phyloP scores from a whole-genome alignment of 2,329 filamentous ascomycete species.

The Bipolaris victoriae region DNA sequence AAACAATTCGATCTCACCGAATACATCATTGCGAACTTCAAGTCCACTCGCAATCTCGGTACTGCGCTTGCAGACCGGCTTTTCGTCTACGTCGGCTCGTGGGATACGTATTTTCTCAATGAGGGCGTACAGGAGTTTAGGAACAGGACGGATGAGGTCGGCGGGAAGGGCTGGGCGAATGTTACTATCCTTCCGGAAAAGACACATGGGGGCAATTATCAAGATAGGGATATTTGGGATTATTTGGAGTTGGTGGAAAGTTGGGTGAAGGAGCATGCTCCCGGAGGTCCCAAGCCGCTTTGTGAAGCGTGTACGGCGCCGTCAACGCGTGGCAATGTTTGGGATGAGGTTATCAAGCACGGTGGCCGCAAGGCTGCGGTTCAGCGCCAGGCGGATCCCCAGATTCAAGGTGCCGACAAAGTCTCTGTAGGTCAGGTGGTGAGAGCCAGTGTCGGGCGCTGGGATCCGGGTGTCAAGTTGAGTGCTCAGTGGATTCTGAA shows the following conservation, averaged over 20 bases:
- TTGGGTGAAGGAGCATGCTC: constrained; percentile 44
- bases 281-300: constrained; percentile 39
- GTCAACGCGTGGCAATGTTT: constrained; percentile 41
- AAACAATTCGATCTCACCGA: constrained; percentile 46
- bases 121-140: constrained; percentile 47
- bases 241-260: constrained; percentile 43
- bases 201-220: constrained; percentile 45
- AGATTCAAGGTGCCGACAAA: constrained; percentile 15
- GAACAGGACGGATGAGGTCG: constrained; percentile 39
- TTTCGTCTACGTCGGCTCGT: constrained; percentile 45
- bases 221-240: constrained; percentile 39
- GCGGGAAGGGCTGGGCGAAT: constrained; percentile 47
- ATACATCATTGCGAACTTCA: constrained; percentile 45
- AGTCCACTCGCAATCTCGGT: constrained; percentile 42
- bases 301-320: constrained; percentile 22
- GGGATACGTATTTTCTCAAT: constrained; percentile 48
- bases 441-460: constrained; percentile 38
- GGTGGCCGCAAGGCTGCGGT: constrained; percentile 46
- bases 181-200: constrained; percentile 42
- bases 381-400: constrained; percentile 38
- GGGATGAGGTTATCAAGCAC: constrained; percentile 41
- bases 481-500: constrained; percentile 45
- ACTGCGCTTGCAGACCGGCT: constrained; percentile 40
- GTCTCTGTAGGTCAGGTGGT: constrained; percentile 11
- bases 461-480: constrained; percentile 48